A percentile compares a stretch with the other conserved stretches of the same genome.
Conservation (phyloP, 169 alveolate species). For the Plasmodium gonderi region DNA sequence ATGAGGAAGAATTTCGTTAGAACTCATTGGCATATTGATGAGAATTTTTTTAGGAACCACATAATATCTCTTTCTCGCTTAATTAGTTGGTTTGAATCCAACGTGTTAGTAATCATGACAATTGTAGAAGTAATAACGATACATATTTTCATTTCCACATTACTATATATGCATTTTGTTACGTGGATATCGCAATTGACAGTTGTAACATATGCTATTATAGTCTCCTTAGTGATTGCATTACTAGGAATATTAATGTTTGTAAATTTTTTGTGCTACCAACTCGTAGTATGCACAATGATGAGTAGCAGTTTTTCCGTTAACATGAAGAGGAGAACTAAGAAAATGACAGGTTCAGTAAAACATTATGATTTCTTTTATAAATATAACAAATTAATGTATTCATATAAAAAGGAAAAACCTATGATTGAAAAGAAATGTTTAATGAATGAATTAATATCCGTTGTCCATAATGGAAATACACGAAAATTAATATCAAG, state of each 20-base stretch:
- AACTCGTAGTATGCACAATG: not conserved
- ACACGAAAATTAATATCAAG: not conserved
- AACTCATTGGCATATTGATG: not conserved
- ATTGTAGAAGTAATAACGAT: not conserved
- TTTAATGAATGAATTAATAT: not conserved
- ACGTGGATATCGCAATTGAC: not conserved
- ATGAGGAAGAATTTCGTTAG: not conserved
- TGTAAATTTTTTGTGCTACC: not conserved
- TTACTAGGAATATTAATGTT: not conserved
- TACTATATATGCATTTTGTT: not conserved
- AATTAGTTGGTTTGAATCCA: not conserved
- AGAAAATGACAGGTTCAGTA: not conserved
- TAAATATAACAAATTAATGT: not conserved
- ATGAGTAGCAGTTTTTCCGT: not conserved
- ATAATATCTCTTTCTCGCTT: not conserved
- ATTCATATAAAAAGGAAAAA: no score
- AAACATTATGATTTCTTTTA: not conserved
- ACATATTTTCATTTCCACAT: not conserved
- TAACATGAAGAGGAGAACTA: not conserved
- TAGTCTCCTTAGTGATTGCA: not conserved
- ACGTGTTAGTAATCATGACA: not conserved
- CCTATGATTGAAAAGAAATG: not conserved
- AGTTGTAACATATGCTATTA: not conserved
- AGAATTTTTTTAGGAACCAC: not conserved
- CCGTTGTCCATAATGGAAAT: not conserved